Base-by-base conservation (phyloP, 768 basidiomycete species). In the Lactarius vividus region DNA sequence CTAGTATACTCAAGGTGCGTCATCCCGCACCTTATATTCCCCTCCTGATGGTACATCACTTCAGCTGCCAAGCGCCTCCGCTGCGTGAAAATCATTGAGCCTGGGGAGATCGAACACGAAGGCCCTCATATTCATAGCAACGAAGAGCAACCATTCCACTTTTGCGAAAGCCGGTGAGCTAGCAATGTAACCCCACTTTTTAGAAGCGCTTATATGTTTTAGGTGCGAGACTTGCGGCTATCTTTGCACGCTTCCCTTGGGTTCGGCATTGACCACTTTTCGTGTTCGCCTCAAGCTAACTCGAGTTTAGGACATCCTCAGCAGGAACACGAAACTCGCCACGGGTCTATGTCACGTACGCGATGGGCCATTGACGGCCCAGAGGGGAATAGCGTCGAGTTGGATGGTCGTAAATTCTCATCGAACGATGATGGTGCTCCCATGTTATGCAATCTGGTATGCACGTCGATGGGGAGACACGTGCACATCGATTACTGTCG, bases 281-380 rank as follows among this genome's bases (percentile, higher is more conserved):
- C 20, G 3, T 57, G 4, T 23, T 39, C 23, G 23, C 57, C 7
- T 40, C 29, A 18, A 60, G 31, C 59, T 35, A 11, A 29, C 20
- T 26, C 23, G 10, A 37, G 57, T 39, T 40, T 20, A 87, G 86
- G 82, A 0, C 86, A 87, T 66, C 63, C 83, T 1, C 84, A 87
- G 64, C 78, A 81, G 67, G 83, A 85, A 54, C 86, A 88, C 46
- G 85, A 86, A 53, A 88, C 86, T 0, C 78, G 77, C 16, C 86
- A 88, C 58, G 87, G 86, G 8, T 86, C 84, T 1, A 87, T 87
- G 85, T 82, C 84, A 0, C 78, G 75, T 59, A 82, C 84, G 0
- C 76, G 78, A 42, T 88, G 87, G 87, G 76, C 81, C 0, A 71
- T 86, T 3, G 84, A 85, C 61, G 84, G 82, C 0, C 80, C 80